Evolutionary conservation across 495 filamentous ascomycete genomes (phyloP), one percentile per base, ranked within the genome.

Genomic region (Xylaria flabelliformis): DNA sequence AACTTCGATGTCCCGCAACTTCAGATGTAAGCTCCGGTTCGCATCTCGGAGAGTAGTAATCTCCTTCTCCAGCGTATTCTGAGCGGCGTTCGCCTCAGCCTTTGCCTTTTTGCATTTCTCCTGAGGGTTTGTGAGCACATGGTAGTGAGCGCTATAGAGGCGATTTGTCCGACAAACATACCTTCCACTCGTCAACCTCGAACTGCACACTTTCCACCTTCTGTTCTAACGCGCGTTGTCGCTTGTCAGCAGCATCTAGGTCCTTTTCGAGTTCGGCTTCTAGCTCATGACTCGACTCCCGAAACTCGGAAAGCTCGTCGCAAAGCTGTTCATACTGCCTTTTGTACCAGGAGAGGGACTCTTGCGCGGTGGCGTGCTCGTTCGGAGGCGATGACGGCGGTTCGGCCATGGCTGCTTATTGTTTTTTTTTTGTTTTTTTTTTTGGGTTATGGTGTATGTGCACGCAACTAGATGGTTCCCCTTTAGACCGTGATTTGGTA

Each of bases 111-210:
- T 97, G 88, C 96, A 96, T 85, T 98, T 99, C 76, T 90, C 91
- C 96, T 97, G 83, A 26, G 66, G 64, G 48, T 41, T 73, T 65
- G 76, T 66, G 41, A 69, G 69, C 42, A 64, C 44, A 26, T n/a
- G 39, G 24, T n/a, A 13, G 13, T 26, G 13, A 42, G 48, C 7
- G 50, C 17, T 24, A 26, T 53, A 12, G 36, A 64, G 59, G 46
- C n/a, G 9, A 9, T 64, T 9, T 29, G n/a, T 5, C 8, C 2
- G 50, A 24, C 4, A 6, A 46, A n/a, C 89, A 78, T 85, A 97
- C 95, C 90, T 99, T 98, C 96, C 96, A 99, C 82, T 99, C 96
- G 24, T 97, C 95, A 0, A 95, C 94, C 78, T 98, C 94, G 77
- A 93, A 98, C 68, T 88, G 88, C 75, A 97, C 79, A 34, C 83